phyloP scores from a whole-genome alignment of 1,284 basidiomycete species.

The Tilletiopsis washingtonensis region DNA sequence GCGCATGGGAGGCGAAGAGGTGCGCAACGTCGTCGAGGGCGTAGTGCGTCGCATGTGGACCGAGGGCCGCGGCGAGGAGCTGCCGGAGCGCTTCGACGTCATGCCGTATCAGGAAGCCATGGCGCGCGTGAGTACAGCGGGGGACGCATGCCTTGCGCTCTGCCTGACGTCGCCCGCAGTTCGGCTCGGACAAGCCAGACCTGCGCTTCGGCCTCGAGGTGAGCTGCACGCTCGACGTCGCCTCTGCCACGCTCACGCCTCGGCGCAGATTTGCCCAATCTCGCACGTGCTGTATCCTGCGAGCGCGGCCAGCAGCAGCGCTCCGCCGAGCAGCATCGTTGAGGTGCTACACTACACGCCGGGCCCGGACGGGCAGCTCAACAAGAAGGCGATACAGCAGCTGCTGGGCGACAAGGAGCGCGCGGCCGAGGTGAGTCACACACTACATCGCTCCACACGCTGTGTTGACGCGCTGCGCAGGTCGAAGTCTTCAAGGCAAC shows the following conservation, averaged over 20 bases:
- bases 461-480: too few species aligned
- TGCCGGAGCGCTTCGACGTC: slow-evolving; percentile 17
- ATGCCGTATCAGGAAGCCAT: slow-evolving; percentile 35
- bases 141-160: not conserved
- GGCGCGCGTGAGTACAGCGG: slow-evolving; percentile 4
- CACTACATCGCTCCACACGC: too few species aligned
- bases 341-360: slow-evolving; percentile 25
- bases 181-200: slow-evolving; percentile 93
- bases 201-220: slow-evolving; percentile 64
- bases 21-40: slow-evolving; percentile 30
- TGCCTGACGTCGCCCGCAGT: slow-evolving; percentile 52
- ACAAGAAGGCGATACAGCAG: slow-evolving; percentile 23
- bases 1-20: slow-evolving; percentile 56
- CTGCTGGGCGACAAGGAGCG: slow-evolving; percentile 17
- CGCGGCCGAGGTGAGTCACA: not conserved
- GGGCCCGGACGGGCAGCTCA: slow-evolving; percentile 13
- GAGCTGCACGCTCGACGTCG: not conserved
- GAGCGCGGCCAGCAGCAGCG: too few species aligned
- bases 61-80: slow-evolving; percentile 51
- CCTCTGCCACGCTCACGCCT: too few species aligned
- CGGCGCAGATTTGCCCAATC: too few species aligned
- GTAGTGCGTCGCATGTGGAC: slow-evolving; percentile 59
- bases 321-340: too few species aligned
- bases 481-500: slow-evolving; percentile 32
- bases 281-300: too few species aligned